Conservation (phyloP, 192 early-diverging fungal genomes). For the Helicostylum pulchrum region DNA sequence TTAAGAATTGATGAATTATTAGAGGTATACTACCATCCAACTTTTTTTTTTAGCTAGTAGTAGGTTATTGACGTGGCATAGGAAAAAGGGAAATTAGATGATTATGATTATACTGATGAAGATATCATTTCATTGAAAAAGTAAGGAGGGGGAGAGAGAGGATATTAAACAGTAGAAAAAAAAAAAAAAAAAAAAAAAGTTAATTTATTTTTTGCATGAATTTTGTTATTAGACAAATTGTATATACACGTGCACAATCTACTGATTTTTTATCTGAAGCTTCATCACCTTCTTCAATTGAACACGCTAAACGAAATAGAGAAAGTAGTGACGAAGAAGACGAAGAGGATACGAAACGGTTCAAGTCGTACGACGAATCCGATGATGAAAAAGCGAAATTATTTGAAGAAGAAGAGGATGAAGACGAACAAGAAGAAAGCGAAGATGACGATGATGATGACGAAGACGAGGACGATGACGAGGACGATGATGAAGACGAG, state of each 20-base stretch:
- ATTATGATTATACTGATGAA: constrained; percentile 14
- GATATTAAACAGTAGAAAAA: no score
- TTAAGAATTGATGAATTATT: constrained; percentile 47
- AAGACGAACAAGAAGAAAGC: not conserved
- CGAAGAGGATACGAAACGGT: not conserved
- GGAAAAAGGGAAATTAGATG: constrained; percentile 21
- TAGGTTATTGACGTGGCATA: not conserved
- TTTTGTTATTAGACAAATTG: constrained; percentile 2
- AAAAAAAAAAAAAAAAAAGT: not conserved
- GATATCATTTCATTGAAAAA: constrained; percentile 15
- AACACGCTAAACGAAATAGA: not conserved
- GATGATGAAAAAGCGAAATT: constrained; percentile 38
- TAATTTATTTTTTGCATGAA: not conserved
- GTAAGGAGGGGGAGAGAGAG: not conserved
- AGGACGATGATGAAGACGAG: not conserved
- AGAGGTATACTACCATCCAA: constrained; percentile 33
- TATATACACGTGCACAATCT: not conserved
- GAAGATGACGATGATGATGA: constrained; percentile 11
- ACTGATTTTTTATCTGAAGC: not conserved
- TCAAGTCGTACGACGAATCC: constrained; percentile 24
- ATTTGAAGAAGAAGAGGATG: constrained; percentile 19
- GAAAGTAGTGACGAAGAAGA: not conserved
- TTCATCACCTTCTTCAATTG: not conserved
- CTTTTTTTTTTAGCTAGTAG: not conserved
- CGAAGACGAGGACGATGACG: not conserved